Percentiles rank a stretch among this genome's conserved stretches.
These are phyloP conservation scores for Gonapodya prolifera DNA, from an alignment of 192 early-diverging fungal species.

Conservation along the genomic window DNA sequence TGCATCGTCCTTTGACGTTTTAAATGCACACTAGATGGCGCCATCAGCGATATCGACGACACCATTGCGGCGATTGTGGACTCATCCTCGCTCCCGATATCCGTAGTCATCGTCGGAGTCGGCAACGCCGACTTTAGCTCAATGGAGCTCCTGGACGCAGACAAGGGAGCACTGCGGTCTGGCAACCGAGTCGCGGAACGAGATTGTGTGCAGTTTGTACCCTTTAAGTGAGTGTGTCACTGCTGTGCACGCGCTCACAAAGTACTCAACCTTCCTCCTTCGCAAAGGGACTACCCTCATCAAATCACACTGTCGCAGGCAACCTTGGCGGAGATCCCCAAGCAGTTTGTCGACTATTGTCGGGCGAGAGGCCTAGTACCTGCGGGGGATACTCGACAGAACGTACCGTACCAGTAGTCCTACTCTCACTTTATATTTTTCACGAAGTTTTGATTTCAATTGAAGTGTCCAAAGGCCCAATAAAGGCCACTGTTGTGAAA, in stretches of 20 bases:
- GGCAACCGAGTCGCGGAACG: conserved; percentile 19
- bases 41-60: conserved; percentile 16
- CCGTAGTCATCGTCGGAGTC: conserved; percentile 43
- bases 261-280: conserved; percentile 8
- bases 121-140: conserved; percentile 33
- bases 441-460: too few relatives aligned
- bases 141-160: conserved; percentile 36
- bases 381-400: too few relatives aligned
- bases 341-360: conserved; percentile 32
- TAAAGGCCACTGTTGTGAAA: too few relatives aligned
- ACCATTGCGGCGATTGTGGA: conserved; percentile 29
- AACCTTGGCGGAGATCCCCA: conserved; percentile 37
- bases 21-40: conserved; percentile 7
- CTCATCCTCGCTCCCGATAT: conserved; percentile 25
- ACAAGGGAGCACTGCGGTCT: conserved; percentile 15
- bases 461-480: too few relatives aligned
- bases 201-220: conserved; percentile 47
- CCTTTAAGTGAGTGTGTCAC: conserved; percentile 21
- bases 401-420: too few relatives aligned
- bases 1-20: neutral
- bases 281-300: neutral
- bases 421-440: too few relatives aligned
- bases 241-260: conserved; percentile 17
- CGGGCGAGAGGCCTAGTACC: neutral
- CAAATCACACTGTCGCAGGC: neutral